Base-by-base conservation (phyloP, 768 basidiomycete genomes). In the Strobilomyces echinocephalus region DNA sequence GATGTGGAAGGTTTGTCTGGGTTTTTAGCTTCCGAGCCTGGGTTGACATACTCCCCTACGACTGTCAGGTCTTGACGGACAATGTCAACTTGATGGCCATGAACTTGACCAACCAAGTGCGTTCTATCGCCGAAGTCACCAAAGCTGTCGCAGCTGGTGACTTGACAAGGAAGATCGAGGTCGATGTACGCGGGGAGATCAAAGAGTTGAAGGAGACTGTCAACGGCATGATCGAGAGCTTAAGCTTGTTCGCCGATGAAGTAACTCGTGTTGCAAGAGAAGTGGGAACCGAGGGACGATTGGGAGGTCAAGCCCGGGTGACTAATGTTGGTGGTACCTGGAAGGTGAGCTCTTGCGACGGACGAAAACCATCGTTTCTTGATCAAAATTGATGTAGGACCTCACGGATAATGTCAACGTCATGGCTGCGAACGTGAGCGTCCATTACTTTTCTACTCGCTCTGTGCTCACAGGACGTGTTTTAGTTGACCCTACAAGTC, bases 241-340 rank as follows among this genome's bases (percentile, higher is more conserved):
- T 92, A 69, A 89, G 86, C 61, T 76, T 90, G 39, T 92, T 93
- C 68, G 91, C 91, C 0, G 87, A 88, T 62, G 89, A 92, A 71
- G 83, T 84, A 52, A 83, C 83, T 30, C 76, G 94, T 50, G 95
- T 98, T 30, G 97, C 95, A 4, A 81, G 91, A 59, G 94, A 98
- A 72, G 97, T 98, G 66, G 97, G 97, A 28, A 97, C 95, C 8
- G 97, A 98, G 67, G 97, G 95, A 33, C 80, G 85, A 60, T 77
- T 98, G 63, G 97, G 95, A 47, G 95, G 95, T 10, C 95, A 95
- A 63, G 97, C 95, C 1, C 80, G 86, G 50, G 97, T 98, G 35
- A 87, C 86, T 57, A 91, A 93, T 64, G 92, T 99, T 42, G 91
- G 91, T 54, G 97, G 97, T 46, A 95, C 92, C 0, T 98, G 97